Evolutionary conservation across 176 grass and related monocot genomes (phyloP).

Genomic region (Bolboschoenus planiculmis): DNA sequence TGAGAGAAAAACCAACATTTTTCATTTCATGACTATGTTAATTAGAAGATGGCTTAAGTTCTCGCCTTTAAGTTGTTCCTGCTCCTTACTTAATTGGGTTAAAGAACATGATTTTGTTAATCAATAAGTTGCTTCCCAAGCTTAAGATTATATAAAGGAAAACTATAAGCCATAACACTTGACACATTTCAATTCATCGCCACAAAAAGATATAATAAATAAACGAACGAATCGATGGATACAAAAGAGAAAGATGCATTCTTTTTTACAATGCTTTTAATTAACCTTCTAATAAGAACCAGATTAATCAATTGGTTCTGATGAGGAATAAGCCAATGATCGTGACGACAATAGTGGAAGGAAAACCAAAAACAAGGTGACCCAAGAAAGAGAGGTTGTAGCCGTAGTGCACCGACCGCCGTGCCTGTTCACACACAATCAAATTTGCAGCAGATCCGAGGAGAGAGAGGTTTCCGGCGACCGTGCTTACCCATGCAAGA

Average conservation of each 20-base stretch:
- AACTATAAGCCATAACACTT: background rate
- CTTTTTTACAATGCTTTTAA: conserved; percentile 15
- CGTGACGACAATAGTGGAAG: conserved; percentile 54
- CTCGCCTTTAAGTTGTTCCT: background rate
- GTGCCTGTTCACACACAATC: conserved; percentile 90
- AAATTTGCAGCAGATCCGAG: conserved; percentile 83
- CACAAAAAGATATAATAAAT: no score
- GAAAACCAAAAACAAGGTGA: conserved; percentile 72
- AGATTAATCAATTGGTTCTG: conserved; percentile 17
- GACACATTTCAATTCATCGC: background rate
- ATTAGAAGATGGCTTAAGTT: background rate
- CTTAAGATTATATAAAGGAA: background rate
- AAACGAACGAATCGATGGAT: background rate
- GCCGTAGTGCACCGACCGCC: conserved; percentile 45
- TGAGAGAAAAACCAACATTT: background rate
- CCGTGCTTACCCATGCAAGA: conserved; percentile 93
- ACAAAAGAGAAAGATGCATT: background rate
- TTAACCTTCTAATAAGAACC: background rate
- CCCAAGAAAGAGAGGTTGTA: conserved; percentile 81
- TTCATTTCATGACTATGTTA: background rate
- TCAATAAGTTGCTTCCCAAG: background rate
- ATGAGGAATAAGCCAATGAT: conserved; percentile 63
- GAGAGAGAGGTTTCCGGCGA: conserved; percentile 88
- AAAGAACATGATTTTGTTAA: background rate
- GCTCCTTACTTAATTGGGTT: background rate